Base-by-base conservation (phyloP, 139 green algal genomes). In the Haematococcus sp. region DNA sequence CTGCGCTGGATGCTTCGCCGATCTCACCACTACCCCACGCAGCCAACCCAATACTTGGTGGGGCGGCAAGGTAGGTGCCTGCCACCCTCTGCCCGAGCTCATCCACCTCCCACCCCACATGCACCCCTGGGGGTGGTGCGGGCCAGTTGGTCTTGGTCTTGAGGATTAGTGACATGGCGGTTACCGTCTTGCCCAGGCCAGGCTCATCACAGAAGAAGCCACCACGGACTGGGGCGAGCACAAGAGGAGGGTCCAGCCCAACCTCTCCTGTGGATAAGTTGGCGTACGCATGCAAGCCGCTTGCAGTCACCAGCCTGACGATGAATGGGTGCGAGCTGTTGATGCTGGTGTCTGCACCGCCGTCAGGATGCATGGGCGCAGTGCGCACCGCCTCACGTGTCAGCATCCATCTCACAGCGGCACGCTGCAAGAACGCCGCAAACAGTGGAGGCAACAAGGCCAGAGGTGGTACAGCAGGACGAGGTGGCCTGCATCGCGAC, bases 141-240 rank as follows among this genome's bases (percentile, higher is more conserved):
- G 88, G 82, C n/a, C 86, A 25, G 30, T 25, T 64, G 15, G 83
- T 81, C 52, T 76, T 63, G 2, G 87, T 95, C 63, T 89, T 92
- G 4, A 95, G 82, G 19, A 98, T 88, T 16, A 98, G 83, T 1
- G 83, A 82, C 27, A 98, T 68, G 1, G 78, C 83, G 1, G 89
- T 97, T 20, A 95, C 80, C 3, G 94, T 98, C 81, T 98, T 98
- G 25, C 94, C 94, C 28, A 98, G 85, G 1, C 94, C 85, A 5
- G 94, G 94, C 65, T 98, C 94, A 65, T 98, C 94, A 63, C 94
- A 97, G 46, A 98, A 91, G 46, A 98, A 79, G 15, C 94, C 94
- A 1, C 93, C 93, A 11, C 73, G 63, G 20, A 90, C 79, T 61
- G 93, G 87, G 0, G 2, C 44, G 59, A 87, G 25, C 0, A n/a